phyloP scores from a whole-genome alignment of 2,329 filamentous ascomycete species.

The Colletotrichum magnum region DNA sequence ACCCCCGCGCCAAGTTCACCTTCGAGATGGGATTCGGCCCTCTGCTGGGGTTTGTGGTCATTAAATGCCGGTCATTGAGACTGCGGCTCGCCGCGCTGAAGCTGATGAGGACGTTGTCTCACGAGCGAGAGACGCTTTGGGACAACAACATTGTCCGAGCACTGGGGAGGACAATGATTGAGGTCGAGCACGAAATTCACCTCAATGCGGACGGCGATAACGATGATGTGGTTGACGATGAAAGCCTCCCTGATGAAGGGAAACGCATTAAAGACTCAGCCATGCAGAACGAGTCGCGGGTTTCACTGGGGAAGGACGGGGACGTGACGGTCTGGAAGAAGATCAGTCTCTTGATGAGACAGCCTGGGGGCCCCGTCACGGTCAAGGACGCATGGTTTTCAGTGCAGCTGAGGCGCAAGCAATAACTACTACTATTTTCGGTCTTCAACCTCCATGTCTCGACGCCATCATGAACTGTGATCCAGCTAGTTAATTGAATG shows the following conservation, averaged over 20 bases:
- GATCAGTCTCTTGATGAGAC: slow-evolving; percentile 29
- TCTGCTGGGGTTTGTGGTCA: slow-evolving; percentile 53
- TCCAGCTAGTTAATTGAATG: neutral
- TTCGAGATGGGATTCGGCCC: slow-evolving; percentile 59
- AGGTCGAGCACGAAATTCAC: slow-evolving; percentile 55
- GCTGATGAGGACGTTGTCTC: slow-evolving; percentile 49
- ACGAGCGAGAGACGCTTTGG: slow-evolving; percentile 54
- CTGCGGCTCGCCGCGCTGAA: slow-evolving; percentile 52
- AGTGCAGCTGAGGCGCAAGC: slow-evolving; percentile 18
- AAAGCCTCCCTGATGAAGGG: slow-evolving; percentile 46
- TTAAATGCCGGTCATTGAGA: slow-evolving; percentile 56
- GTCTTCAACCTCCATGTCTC: neutral
- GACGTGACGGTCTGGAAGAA: slow-evolving; percentile 12
- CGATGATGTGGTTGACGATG: slow-evolving; percentile 41
- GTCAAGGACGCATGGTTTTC: slow-evolving; percentile 23
- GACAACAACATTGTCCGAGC: slow-evolving; percentile 50
- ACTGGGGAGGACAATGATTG: slow-evolving; percentile 51
- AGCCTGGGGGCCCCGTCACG: slow-evolving; percentile 15
- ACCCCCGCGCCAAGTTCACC: slow-evolving; percentile 49
- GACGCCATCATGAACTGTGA: neutral
- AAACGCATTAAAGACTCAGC: slow-evolving; percentile 45
- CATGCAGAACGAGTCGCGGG: slow-evolving; percentile 3
- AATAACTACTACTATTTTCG: slow-evolving; percentile 9
- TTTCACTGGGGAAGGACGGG: slow-evolving; percentile 3
- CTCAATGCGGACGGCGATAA: slow-evolving; percentile 44